phyloP scores from a whole-genome alignment of 257 asterid species.

The Rehmannia glutinosa region DNA sequence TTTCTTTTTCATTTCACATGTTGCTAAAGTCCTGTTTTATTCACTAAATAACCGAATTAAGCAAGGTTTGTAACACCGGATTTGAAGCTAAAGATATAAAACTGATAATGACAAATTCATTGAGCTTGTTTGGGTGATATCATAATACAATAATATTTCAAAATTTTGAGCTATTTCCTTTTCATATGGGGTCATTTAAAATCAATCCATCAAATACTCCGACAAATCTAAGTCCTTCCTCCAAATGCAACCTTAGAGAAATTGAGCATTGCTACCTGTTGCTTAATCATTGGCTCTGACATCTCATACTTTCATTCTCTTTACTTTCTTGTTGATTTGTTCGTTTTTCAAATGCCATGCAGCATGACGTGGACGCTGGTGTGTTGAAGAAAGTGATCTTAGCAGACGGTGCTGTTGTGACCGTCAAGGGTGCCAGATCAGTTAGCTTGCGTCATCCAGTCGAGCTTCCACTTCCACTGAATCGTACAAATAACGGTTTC shows the following conservation, averaged over 20 bases:
- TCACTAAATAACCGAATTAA: too few relatives aligned
- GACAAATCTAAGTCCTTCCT: too few relatives aligned
- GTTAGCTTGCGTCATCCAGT: conserved; percentile 89
- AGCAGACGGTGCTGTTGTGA: conserved; percentile 94
- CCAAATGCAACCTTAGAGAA: too few relatives aligned
- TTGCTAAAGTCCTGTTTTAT: too few relatives aligned
- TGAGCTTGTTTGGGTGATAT: too few relatives aligned
- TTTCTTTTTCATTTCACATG: neutral
- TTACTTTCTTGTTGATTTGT: neutral
- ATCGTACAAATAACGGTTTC: conserved; percentile 47
- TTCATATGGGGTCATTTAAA: too few relatives aligned
- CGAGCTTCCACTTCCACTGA: conserved; percentile 85
- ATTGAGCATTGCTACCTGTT: neutral
- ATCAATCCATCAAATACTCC: too few relatives aligned
- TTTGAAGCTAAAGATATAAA: too few relatives aligned
- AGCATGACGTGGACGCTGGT: conserved; percentile 81
- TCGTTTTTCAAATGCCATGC: conserved; percentile 15
- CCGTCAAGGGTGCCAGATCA: conserved; percentile 93
- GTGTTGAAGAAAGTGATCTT: conserved; percentile 79
- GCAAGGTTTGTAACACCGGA: too few relatives aligned
- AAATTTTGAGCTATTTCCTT: too few relatives aligned
- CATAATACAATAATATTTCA: too few relatives aligned
- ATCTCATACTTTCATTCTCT: neutral
- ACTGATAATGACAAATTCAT: too few relatives aligned
- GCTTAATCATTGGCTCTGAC: neutral